Evolutionary conservation across 176 grass and related monocot species (phyloP).

Genomic region (Pontederia crassipes): DNA sequence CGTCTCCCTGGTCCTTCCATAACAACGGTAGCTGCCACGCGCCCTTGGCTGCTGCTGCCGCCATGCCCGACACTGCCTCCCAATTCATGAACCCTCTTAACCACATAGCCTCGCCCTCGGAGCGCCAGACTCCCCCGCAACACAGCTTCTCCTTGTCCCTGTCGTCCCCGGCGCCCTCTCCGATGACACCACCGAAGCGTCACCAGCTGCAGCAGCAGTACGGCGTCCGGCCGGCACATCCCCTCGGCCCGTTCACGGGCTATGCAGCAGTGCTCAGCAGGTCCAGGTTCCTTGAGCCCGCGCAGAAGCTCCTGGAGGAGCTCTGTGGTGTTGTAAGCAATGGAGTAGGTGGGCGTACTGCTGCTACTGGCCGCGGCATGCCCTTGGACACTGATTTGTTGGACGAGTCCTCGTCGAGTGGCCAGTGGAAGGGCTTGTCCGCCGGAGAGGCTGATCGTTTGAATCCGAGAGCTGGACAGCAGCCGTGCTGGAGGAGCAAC

Average conservation of each 20-base stretch:
- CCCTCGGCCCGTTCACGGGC: background rate
- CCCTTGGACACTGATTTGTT: background rate
- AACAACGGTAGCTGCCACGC: background rate
- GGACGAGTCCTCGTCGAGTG: no score
- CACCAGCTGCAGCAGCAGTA: background rate
- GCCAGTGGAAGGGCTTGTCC: no score
- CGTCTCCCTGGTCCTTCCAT: background rate
- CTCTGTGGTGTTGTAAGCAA: background rate
- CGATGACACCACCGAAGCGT: background rate
- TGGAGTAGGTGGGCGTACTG: background rate
- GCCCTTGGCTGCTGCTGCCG: no score
- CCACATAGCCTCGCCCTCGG: background rate
- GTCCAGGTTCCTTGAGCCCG: slow-evolving; percentile 9
- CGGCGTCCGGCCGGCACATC: background rate
- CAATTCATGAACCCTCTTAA: background rate
- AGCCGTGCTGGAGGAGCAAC: background rate
- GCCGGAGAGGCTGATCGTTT: background rate
- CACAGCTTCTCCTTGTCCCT: slow-evolving; percentile 2
- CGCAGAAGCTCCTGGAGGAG: slow-evolving; percentile 4
- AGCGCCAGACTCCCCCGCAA: background rate
- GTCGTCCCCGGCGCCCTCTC: background rate
- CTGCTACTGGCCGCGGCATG: background rate
- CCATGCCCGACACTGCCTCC: background rate
- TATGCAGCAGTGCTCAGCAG: slow-evolving; percentile 6
- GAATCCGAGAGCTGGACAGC: background rate